phyloP scores from a whole-genome alignment of 176 grass and related monocot species.

The Aegilops bicornis region DNA sequence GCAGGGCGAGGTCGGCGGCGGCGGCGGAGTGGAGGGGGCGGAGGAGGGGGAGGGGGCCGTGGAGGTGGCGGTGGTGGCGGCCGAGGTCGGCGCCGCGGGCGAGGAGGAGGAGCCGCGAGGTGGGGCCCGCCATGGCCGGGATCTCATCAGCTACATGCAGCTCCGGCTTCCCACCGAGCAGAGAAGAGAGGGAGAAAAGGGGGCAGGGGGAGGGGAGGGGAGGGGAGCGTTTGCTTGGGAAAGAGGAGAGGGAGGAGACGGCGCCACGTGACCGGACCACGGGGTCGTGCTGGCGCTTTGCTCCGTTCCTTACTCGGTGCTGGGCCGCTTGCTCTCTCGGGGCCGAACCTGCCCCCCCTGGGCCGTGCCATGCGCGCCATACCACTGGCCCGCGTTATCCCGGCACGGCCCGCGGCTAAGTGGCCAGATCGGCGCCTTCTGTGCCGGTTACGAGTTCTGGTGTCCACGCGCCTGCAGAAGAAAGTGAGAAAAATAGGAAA shows the following conservation, averaged over 20 bases:
- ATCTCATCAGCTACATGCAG: conserved; percentile 44
- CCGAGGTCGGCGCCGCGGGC: background rate
- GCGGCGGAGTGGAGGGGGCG: conserved; percentile 11
- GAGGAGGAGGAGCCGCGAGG: conserved; percentile 37
- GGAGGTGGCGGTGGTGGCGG: background rate
- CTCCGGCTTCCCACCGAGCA: background rate
- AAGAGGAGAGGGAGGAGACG: background rate
- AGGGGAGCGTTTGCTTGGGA: background rate
- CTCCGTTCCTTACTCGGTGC: background rate
- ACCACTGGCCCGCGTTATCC: no score
- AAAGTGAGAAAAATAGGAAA: no score
- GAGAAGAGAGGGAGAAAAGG: background rate
- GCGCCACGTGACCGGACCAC: conserved; percentile 16
- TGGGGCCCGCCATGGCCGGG: conserved; percentile 41
- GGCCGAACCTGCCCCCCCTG: no score
- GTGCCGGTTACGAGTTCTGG: no score
- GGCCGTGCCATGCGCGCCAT: no score
- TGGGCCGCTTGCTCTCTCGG: background rate
- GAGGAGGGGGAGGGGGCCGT: background rate
- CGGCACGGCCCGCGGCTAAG: no score
- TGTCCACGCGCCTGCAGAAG: no score
- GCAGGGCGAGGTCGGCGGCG: background rate
- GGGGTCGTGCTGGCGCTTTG: background rate
- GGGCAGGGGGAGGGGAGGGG: background rate
- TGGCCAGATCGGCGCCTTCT: no score